Evolutionary conservation across 1,139 yeast genomes (phyloP), one percentile per base, ranked within the genome.

Genomic region (Scheffersomyces quercinus): DNA sequence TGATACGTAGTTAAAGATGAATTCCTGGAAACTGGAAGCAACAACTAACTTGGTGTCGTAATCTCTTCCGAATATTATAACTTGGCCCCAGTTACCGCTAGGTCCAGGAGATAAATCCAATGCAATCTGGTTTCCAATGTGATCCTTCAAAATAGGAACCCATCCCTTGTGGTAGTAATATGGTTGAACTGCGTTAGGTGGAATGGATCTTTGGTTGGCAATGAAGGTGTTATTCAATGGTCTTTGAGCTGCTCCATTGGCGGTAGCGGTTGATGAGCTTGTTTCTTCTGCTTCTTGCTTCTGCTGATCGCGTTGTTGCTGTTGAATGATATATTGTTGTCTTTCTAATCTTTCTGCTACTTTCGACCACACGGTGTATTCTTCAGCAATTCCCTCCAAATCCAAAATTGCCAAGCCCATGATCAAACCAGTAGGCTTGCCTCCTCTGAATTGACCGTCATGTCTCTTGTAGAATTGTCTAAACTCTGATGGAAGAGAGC

Each of bases 401-500:
- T 86, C 93, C 55, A 88, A 68, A 40, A 87, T 71, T 4, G 83
- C 79, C 56, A 85, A 71, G 16, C 95, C 91, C 73, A 83, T 83
- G 39, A 88, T 63, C 42, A 86, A 70, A 3, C 96, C 96, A 2
- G 86, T 79, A 15, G 90, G 89, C 53, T 77, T 76, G 13, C 91
- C 91, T 39, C 88, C 86, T 37, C 82, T 68, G 51, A 85, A 83
- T 66, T 88, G 95, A 46, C 96, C 96, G 60, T 88, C 96, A 60
- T 87, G 93, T 46, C 82, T 71, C 61, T 81, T 80, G 62, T 79
- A 83, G 46, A 86, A 82, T 58, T 85, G 93, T 54, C 93, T 80
- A 40, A 88, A 85, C 53, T 86, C 95, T 3, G 76, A 68, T 2
- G 96, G 95, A 42, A 88, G 72, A 28, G 80, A 70, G 1, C 79